Evolutionary conservation across 176 grass and related monocot genomes (phyloP), one percentile per base, ranked within the genome.

Genomic region (Themeda triandra): DNA sequence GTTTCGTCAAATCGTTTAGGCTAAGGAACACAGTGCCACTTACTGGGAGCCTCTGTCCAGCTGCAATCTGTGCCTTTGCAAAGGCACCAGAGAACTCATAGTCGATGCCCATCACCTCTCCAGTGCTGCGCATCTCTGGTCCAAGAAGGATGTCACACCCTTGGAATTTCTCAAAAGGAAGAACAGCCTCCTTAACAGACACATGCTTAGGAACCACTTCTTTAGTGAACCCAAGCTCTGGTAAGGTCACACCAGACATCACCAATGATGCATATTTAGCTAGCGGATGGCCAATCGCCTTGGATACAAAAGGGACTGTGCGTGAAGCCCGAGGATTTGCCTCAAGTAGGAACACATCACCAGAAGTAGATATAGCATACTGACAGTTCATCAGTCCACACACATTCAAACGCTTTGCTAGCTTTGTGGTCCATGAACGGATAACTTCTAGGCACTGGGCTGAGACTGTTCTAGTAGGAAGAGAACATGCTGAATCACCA

Each of bases 101-200:
- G 66, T 96, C 97, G 69, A 99, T 99, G 64, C 97, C 97, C 97
- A 99, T 99, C 5, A 99, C 97, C 85, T 99, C 93, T 48, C 93
- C 97, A 66, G 97, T 99, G 90, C 97, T 99, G 59, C 93, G 93
- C 93, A 96, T 99, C 82, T 99, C 97, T 42, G 97, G 97, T 19
- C 97, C 97, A 51, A 99, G 97, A 84, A 99, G 94, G 25, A 99
- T 92, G 69, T 99, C 97, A 51, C 97, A 99, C 5, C 97, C 97
- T 94, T 96, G 97, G 68, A 99, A 99, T 88, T 99, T 99, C 72
- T 99, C 97, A 31, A 99, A 99, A 53, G 93, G 97, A 75, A 99
- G 86, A 62, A 99, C 97, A 31, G 93, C 93, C 80, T 99, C 97
- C 82, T 99, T 99, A 10, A 99, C 93, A 36, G 93, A 99, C 44